These are phyloP conservation scores for Penicillium sp. DNA, from an alignment of 2,329 filamentous ascomycete species.

Conservation along the genomic window DNA sequence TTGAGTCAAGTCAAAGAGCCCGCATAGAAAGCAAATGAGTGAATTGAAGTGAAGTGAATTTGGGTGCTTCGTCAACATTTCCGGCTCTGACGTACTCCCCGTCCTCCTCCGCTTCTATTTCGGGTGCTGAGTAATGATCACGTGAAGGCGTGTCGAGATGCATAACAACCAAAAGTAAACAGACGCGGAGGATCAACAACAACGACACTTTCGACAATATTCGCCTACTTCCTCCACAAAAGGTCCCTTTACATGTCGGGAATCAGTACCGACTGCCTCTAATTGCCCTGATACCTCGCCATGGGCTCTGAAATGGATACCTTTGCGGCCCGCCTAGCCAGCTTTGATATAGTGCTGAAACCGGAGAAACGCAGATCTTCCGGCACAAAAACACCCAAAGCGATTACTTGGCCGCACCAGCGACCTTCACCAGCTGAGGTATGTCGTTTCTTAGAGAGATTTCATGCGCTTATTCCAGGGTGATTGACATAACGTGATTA, in stretches of 20 bases:
- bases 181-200: conserved; percentile 15
- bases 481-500: not conserved
- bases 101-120: not conserved
- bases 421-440: conserved; percentile 65
- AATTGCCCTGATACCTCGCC: not conserved
- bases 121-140: conserved; percentile 17
- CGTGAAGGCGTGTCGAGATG: conserved; percentile 19
- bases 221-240: not conserved
- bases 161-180: conserved; percentile 21
- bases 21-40: conserved; percentile 25
- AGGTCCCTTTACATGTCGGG: conserved; percentile 1
- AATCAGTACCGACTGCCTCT: not conserved
- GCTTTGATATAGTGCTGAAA: conserved; percentile 67
- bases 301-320: conserved; percentile 55
- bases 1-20: conserved; percentile 18
- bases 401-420: conserved; percentile 74
- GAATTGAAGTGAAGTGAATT: conserved; percentile 10
- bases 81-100: conserved; percentile 14
- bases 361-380: conserved; percentile 70
- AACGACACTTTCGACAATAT: not conserved
- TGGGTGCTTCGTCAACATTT: conserved; percentile 3
- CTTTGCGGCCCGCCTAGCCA: conserved; percentile 73
- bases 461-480: no score
- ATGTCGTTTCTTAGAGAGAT: conserved; percentile 22
- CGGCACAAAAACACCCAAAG: conserved; percentile 58